Base-by-base conservation (phyloP, 164 flowering plant species). In the Piper betle region DNA sequence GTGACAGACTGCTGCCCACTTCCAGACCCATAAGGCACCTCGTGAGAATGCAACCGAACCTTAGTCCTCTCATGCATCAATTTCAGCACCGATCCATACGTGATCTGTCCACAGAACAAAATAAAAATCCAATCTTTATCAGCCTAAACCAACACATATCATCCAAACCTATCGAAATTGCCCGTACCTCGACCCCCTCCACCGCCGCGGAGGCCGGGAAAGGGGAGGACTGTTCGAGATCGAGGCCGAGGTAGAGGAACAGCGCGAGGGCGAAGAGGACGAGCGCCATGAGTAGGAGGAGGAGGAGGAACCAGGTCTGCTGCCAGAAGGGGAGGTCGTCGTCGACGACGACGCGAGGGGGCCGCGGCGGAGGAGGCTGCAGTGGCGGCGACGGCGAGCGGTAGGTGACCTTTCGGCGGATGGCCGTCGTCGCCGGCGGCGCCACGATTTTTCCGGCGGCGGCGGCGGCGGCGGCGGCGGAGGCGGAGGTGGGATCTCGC, bases 1-100 rank as follows among this genome's bases (percentile, higher is more conserved):
- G 99, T 94, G 37, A 94, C 97, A 0, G 97, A 91, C 61, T 94
- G 99, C 74, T 94, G 99, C 25, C 99, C 99, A 62, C 99, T 94
- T 37, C 99, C 99, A 13, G 99, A 91, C 18, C 99, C 99, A 65
- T 94, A 94, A 0, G 99, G 99, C 58, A 94, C 96, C 54, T 94
- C 99, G 52, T 94, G 99, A 0, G 99, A 94, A 75, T 91, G 99
- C 66, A 94, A 73, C 66, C 96, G 66, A 53, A 78, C 82, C 40
- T 87, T 94, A 15, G 99, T 86, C 80, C 38, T 80, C 77, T 94
- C 99, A 61, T 94, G 99, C 96, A 85, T 84, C 77, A 94, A 75
- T 75, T 94, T 94, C 17, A 94, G 67, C 16, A 70, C 87, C 3
- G 90, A 62, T 37, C 97, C 97, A 74, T 91, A 94, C 38, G 97